phyloP scores from a whole-genome alignment of 1,284 basidiomycete species.

The Rhodofomes roseus region DNA sequence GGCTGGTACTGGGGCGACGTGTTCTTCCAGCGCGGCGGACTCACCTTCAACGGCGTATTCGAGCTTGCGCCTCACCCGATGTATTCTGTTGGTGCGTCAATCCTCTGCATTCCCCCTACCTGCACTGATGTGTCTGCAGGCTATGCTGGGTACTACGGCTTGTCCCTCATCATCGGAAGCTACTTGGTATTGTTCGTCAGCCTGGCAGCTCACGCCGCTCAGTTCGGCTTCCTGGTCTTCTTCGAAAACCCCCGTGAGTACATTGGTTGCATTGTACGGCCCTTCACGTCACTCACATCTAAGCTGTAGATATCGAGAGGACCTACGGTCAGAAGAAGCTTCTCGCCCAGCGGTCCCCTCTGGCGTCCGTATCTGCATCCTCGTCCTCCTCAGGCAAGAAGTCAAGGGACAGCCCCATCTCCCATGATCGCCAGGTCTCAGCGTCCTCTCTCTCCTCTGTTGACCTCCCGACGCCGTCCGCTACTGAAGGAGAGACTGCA shows the following conservation, averaged over 20 bases:
- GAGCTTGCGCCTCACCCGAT: constrained; percentile 90
- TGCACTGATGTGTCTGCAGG: constrained; percentile 40
- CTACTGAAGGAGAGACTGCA: constrained; percentile 70
- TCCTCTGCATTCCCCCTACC: background rate
- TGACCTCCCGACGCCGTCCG: constrained; percentile 52
- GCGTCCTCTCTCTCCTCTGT: constrained; percentile 20
- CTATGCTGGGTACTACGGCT: constrained; percentile 94
- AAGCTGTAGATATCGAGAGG: constrained; percentile 78
- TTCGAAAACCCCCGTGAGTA: constrained; percentile 94
- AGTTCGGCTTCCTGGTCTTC: constrained; percentile 94
- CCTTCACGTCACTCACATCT: background rate
- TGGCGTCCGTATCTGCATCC: constrained; percentile 26
- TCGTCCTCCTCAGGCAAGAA: constrained; percentile 9
- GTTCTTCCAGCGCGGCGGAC: constrained; percentile 88
- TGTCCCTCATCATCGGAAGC: constrained; percentile 86
- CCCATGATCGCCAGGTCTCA: constrained; percentile 18
- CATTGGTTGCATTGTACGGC: constrained; percentile 1
- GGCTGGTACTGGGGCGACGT: constrained; percentile 99
- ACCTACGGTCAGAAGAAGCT: constrained; percentile 87
- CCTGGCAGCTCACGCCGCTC: constrained; percentile 88
- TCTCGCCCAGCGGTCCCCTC: constrained; percentile 78
- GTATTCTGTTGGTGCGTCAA: constrained; percentile 84
- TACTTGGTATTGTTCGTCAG: constrained; percentile 93
- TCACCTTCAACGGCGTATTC: constrained; percentile 98
- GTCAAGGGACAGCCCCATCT: constrained; percentile 9